phyloP scores from a whole-genome alignment of 352 stramenopile species.

The Globisporangium recalcitrans region DNA sequence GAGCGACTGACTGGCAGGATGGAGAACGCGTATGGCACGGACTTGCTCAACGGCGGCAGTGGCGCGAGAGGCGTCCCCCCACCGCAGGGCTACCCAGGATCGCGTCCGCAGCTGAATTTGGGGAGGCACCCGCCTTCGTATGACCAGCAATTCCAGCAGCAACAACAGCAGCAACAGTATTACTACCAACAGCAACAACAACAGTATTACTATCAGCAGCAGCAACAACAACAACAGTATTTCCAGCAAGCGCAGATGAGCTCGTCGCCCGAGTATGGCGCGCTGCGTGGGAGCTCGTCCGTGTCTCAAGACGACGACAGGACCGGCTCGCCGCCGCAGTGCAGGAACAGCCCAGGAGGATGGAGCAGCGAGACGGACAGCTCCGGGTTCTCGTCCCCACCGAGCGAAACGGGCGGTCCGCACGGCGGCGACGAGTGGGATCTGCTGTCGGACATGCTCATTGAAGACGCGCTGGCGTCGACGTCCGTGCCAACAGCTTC shows the following conservation, averaged over 20 bases:
- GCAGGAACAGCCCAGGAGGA: slow-evolving; percentile 12
- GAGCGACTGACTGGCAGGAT: neutral
- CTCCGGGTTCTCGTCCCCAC: slow-evolving; percentile 27
- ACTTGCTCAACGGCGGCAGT: neutral
- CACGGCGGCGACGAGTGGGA: slow-evolving; percentile 36
- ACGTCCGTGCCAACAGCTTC: neutral
- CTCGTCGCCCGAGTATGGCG: neutral
- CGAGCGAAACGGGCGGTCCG: slow-evolving; percentile 23
- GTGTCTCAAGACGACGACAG: neutral
- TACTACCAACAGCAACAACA: slow-evolving; percentile 3
- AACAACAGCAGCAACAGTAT: neutral
- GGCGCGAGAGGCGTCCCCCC: neutral
- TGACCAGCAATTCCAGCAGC: slow-evolving; percentile 4
- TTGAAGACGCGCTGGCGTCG: slow-evolving; percentile 35
- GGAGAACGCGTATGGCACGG: slow-evolving; percentile 6
- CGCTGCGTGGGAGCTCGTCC: slow-evolving; percentile 5
- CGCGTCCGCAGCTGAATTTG: neutral
- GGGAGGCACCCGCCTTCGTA: neutral
- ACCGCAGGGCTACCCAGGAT: neutral
- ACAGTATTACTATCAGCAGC: slow-evolving; percentile 4
- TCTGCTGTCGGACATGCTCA: slow-evolving; percentile 51
- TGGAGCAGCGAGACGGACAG: slow-evolving; percentile 28
- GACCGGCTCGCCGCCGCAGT: neutral
- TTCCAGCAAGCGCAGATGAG: slow-evolving; percentile 4
- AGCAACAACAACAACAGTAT: slow-evolving; percentile 10